Evolutionary conservation across 129 eudicot genomes (phyloP), one percentile per base, ranked within the genome.

Genomic region (Chrysanthemum makinoi): DNA sequence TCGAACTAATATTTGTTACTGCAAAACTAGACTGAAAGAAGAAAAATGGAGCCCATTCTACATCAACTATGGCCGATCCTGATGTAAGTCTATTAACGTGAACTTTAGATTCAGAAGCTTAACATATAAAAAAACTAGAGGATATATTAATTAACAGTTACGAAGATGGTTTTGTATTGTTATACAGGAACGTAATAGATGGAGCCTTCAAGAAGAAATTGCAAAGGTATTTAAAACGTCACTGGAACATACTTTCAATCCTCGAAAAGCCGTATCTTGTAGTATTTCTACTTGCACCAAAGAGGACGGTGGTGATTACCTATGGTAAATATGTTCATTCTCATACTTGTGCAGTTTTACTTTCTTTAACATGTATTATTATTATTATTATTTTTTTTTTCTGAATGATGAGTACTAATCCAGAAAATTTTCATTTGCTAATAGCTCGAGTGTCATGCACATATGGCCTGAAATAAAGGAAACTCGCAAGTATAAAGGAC

Each of bases 391-490:
- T 12, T 3, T 5, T 5, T 52, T 52, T 15, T 52, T 13, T 12
- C 19, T 52, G 57, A 52, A 52, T 52, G 18, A 52, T 2, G 57
- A 52, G 57, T 52, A 52, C 57, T 52, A 52, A 52, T 52, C 2
- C 57, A 52, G 57, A 10, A 52, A 52, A 10, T 11, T 51, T 5
- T 35, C 9, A 35, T 51, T 52, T 52, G 6, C 19, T 52, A 52
- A 14, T 52, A 52, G 44, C 57, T 52, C 57, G 17, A 52, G 57
- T 52, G 57, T 52, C 57, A 52, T 52, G 57, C 57, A 52, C 57
- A 52, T 52, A 52, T 52, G 57, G 57, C 57, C 57, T 52, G 57
- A 52, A 52, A 52, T 52, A 52, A 52, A 52, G 57, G 10, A 3
- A 12, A 52, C 1, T 52, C 57, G 3, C 6, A 1, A 10, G 57